These are phyloP conservation scores for Schrenkiella parvula DNA, from an alignment of 345 rosid genomes.

Conservation along the genomic window DNA sequence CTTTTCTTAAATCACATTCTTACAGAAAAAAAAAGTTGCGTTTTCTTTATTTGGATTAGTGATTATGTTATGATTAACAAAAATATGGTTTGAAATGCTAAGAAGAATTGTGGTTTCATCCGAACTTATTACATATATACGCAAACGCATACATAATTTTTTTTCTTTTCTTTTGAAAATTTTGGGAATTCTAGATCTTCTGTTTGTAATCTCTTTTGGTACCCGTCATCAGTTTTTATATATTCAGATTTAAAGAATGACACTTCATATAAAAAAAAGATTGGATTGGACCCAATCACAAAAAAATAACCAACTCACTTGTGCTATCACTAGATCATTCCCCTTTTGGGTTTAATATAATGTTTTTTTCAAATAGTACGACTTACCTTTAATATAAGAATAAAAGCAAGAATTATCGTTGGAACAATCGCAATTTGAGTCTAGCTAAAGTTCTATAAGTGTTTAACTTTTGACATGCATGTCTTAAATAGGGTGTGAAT, in stretches of 20 bases:
- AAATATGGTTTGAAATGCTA: neutral
- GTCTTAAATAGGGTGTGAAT: slow-evolving; percentile 49
- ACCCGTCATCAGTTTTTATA: too few relatives aligned
- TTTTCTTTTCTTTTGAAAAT: too few relatives aligned
- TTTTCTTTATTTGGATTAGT: neutral
- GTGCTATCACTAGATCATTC: too few relatives aligned
- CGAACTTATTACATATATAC: neutral
- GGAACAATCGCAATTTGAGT: neutral
- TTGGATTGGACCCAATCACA: too few relatives aligned
- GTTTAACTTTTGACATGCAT: neutral
- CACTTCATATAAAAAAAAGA: too few relatives aligned
- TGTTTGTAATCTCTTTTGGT: too few relatives aligned
- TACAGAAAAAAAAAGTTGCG: neutral
- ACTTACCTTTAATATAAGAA: neutral
- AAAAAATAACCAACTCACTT: too few relatives aligned
- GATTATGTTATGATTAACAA: neutral
- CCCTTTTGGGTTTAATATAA: too few relatives aligned
- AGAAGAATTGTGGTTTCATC: neutral
- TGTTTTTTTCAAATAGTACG: neutral
- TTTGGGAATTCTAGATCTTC: too few relatives aligned
- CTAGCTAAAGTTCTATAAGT: neutral
- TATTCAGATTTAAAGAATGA: too few relatives aligned
- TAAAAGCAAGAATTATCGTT: neutral
- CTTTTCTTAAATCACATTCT: neutral
- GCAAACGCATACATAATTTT: too few relatives aligned